Evolutionary conservation across 176 grass and related monocot species (phyloP), one percentile per base, ranked within the genome.

Genomic region (Aegilops bicornis): DNA sequence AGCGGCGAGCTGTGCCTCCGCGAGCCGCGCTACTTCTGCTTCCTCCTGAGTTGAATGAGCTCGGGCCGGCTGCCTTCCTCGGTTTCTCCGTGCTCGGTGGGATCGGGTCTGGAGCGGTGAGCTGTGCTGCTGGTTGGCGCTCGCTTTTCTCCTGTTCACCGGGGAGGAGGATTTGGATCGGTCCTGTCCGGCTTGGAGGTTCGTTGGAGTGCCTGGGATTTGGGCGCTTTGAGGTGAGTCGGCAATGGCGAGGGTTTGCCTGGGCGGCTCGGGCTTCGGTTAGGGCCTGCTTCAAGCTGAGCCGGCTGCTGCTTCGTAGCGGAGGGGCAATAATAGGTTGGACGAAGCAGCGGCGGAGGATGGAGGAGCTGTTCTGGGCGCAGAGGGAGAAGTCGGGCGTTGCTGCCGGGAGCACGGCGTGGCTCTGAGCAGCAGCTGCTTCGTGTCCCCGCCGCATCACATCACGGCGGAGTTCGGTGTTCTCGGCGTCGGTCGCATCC

Each of bases 251-350:
- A 85, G 84, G 47, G 66, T 85, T 85, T 87, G 79, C 69, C 80
- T 78, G 22, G 69, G 85, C 7, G 82, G 87, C 73, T 82, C 93
- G 0, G 91, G 86, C 61, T 93, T 98, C 69, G 91, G 93, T 17
- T 95, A 93, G 77, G 24, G 17, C 29, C 22, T 76, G 78, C 48
- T 20, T 37, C 37, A 10, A 54, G 31, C 45, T 6, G 36, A 79
- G 68, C 3, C 65, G 54, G 58, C 39, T 82, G 82, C 86, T 73
- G 59, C 56, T 79, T 27, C 52, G 29, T 58, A 14, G 64, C 58
- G 29, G 29, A 59, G 40, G 70, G 64, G 56, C 58, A 16, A 24
- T 13, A 9, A 1, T 0, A 43, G 25, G 85, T 47, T 14, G 71
- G 56, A 73, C 70, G 69, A 86, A 56, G 63, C 30, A 7, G 82